Percentiles rank a stretch among this genome's conserved stretches.
phyloP scores from a whole-genome alignment of 306 rosid genomes.

The Argentina anserina region DNA sequence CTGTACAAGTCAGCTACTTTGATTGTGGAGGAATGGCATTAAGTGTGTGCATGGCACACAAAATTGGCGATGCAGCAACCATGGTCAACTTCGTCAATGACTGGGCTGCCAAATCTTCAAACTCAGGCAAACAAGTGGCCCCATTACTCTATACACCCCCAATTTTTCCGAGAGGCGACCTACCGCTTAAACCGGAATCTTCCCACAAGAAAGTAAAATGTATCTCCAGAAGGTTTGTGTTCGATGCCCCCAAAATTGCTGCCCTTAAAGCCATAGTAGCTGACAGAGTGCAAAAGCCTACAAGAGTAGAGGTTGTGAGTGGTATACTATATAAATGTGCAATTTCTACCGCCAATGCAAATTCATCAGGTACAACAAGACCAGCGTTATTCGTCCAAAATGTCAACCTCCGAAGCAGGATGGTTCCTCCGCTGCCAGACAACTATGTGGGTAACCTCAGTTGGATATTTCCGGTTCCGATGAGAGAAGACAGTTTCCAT shows the following conservation, averaged over 20 bases:
- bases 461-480: neutral
- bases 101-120: slow-evolving; percentile 39
- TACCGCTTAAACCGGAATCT: slow-evolving; percentile 19
- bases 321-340: slow-evolving; percentile 31
- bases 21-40: slow-evolving; percentile 48
- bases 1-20: slow-evolving; percentile 40
- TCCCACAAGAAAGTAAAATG: neutral
- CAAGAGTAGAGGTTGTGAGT: slow-evolving; percentile 40
- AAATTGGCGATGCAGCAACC: slow-evolving; percentile 37
- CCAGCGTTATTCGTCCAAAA: neutral
- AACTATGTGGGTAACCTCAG: slow-evolving; percentile 32
- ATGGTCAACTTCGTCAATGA: slow-evolving; percentile 33
- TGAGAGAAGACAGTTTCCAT: neutral
- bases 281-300: slow-evolving; percentile 23
- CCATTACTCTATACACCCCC: slow-evolving; percentile 19
- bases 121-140: neutral
- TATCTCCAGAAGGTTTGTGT: slow-evolving; percentile 34
- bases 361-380: neutral
- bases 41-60: slow-evolving; percentile 40
- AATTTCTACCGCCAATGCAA: slow-evolving; percentile 14
- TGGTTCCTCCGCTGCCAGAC: slow-evolving; percentile 28
- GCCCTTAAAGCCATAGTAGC: slow-evolving; percentile 29
- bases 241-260: slow-evolving; percentile 24
- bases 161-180: slow-evolving; percentile 11
- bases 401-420: slow-evolving; percentile 32